Conservation (phyloP, 2,329 filamentous ascomycete species). For the Parasarocladium wereldwijsianum region DNA sequence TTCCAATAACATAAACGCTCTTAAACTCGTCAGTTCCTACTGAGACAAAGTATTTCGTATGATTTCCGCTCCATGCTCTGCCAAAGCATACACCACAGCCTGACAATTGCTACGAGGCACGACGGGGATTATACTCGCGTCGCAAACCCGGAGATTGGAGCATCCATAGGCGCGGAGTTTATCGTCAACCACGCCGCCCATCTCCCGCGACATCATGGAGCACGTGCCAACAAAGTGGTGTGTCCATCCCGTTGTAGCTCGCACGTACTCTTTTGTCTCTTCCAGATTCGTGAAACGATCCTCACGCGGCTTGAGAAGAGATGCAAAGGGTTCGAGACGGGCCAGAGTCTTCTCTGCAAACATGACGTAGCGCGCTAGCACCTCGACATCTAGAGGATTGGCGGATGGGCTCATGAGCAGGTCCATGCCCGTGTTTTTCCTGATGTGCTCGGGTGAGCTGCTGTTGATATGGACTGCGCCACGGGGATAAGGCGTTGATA, state of each 20-base stretch:
- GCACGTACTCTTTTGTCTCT: constrained; percentile 18
- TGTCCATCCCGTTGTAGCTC: constrained; percentile 16
- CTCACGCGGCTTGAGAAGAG: constrained; percentile 17
- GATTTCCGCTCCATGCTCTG: constrained; percentile 5
- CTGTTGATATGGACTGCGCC: constrained; percentile 39
- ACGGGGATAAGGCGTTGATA: constrained; percentile 13
- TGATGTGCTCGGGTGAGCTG: background rate
- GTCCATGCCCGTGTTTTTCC: background rate
- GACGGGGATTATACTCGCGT: constrained; percentile 8
- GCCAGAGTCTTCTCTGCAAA: constrained; percentile 18
- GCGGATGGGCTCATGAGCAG: background rate
- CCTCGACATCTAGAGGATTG: constrained; percentile 40
- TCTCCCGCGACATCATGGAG: constrained; percentile 27
- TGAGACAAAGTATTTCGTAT: no score
- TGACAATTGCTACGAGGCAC: constrained; percentile 6
- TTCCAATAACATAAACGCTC: no score
- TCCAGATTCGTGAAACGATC: constrained; percentile 9
- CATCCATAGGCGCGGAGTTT: constrained; percentile 6
- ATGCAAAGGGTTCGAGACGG: constrained; percentile 22
- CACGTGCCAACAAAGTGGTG: constrained; percentile 34
- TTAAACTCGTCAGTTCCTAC: no score
- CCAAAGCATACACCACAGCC: constrained; percentile 7
- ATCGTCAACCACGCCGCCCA: constrained; percentile 18
- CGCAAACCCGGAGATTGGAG: constrained; percentile 6
- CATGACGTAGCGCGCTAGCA: constrained; percentile 26